Evolutionary conservation across 768 basidiomycete genomes (phyloP).

Genomic region (Scleroderma bovista): DNA sequence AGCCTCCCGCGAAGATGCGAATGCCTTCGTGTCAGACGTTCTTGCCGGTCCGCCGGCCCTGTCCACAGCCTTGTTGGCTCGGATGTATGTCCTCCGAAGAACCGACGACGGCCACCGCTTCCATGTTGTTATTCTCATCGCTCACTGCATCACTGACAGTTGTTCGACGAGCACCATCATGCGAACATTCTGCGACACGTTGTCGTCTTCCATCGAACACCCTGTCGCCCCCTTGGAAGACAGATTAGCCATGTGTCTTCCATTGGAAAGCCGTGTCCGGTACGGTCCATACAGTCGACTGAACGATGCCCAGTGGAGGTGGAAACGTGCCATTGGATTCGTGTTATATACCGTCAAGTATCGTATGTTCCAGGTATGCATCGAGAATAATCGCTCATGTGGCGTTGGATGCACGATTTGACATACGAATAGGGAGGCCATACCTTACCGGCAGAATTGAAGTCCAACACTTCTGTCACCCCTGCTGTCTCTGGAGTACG

Average conservation of each 20-base stretch:
- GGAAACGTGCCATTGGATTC: conserved; percentile 41
- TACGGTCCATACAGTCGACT: conserved; percentile 18
- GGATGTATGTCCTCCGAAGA: conserved; percentile 37
- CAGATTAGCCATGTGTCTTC: conserved; percentile 35
- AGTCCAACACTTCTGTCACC: conserved; percentile 29
- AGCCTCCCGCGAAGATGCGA: conserved; percentile 33
- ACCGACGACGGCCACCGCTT: conserved; percentile 32
- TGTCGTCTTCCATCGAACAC: conserved; percentile 17
- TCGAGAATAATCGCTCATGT: neutral
- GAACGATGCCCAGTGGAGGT: conserved; percentile 33
- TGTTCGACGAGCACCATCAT: conserved; percentile 39
- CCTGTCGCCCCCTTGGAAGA: conserved; percentile 22
- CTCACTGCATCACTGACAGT: conserved; percentile 50
- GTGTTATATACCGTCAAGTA: conserved; percentile 31
- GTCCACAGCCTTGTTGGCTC: conserved; percentile 36
- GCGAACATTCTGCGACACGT: conserved; percentile 38
- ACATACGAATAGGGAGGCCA: conserved; percentile 45
- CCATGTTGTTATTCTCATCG: conserved; percentile 39
- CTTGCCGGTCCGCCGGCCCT: conserved; percentile 32
- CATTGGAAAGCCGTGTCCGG: conserved; percentile 36
- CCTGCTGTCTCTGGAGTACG: conserved; percentile 35
- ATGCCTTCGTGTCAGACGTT: conserved; percentile 25
- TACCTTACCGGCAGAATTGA: conserved; percentile 40
- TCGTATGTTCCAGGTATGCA: conserved; percentile 31
- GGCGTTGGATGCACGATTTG: neutral